Percentiles rank a stretch among this genome's conserved stretches.
phyloP scores from a whole-genome alignment of 1,284 basidiomycete species.

The Trichosporon sp. region DNA sequence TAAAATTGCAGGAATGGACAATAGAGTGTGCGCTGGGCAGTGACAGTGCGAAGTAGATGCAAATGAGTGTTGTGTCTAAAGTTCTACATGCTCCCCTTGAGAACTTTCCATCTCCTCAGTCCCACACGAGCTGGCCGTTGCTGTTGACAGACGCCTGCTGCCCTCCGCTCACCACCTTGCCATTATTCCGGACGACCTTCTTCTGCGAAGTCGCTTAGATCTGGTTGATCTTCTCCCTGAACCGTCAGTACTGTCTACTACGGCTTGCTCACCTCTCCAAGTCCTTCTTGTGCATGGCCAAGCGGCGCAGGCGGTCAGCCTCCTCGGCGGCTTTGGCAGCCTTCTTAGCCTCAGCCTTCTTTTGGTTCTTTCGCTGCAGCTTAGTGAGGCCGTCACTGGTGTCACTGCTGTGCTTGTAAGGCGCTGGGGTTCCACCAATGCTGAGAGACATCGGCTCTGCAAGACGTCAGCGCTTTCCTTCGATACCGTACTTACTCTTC shows the following conservation, averaged over 20 bases:
- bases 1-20: neutral
- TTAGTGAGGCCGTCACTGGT: conserved; percentile 35
- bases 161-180: conserved; percentile 32
- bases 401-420: neutral
- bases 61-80: conserved; percentile 13
- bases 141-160: conserved; percentile 37
- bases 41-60: neutral
- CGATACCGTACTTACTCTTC: conserved; percentile 43
- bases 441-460: conserved; percentile 44
- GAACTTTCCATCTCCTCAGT: conserved; percentile 27
- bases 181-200: conserved; percentile 36
- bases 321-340: conserved; percentile 47
- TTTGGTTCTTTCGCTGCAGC: conserved; percentile 51
- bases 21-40: too few relatives aligned
- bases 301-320: conserved; percentile 43
- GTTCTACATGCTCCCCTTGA: neutral
- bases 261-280: conserved; percentile 44
- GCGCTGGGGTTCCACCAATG: conserved; percentile 27
- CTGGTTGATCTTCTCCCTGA: conserved; percentile 49
- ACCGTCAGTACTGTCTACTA: neutral
- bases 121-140: conserved; percentile 53
- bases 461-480: conserved; percentile 6
- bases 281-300: conserved; percentile 47
- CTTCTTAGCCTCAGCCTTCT: conserved; percentile 53
- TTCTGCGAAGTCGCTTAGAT: conserved; percentile 40